A percentile compares a stretch with the other conserved stretches of the same genome.
Conservation (phyloP, 179 eudicot genomes). For the Drosera spatulata region DNA sequence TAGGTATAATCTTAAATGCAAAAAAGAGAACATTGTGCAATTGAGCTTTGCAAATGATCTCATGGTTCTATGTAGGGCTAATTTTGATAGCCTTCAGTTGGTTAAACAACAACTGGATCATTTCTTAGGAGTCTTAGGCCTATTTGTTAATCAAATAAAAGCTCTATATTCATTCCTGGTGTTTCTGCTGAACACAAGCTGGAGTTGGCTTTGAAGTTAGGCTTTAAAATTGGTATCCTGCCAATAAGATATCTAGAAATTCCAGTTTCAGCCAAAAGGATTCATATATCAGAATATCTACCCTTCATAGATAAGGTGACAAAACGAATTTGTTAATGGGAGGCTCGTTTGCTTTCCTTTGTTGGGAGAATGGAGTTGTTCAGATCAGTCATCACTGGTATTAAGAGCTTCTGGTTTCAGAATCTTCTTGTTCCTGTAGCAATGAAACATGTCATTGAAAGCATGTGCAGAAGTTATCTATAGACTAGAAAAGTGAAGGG, state of each 20-base stretch:
- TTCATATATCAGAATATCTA: not conserved
- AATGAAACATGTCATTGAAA: no score
- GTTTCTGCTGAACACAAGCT: not conserved
- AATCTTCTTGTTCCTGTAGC: no score
- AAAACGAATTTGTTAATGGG: no score
- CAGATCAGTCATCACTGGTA: no score
- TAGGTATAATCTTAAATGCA: not conserved
- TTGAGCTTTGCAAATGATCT: not conserved
- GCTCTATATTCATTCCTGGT: not conserved
- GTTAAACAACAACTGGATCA: not conserved
- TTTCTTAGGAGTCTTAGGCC: not conserved
- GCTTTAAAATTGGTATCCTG: not conserved
- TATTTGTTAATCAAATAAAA: not conserved
- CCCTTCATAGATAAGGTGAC: no score
- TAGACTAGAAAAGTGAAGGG: not conserved
- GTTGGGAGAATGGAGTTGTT: no score
- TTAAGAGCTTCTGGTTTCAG: no score
- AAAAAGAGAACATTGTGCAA: not conserved
- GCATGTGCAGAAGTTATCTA: not conserved
- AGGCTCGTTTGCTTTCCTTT: no score
- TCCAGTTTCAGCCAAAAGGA: not conserved
- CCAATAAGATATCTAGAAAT: not conserved
- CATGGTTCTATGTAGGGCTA: not conserved
- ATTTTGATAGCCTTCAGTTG: not conserved
- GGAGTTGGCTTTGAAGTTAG: not conserved